Conservation (phyloP, 345 rosid genomes). For the Acer negundo region DNA sequence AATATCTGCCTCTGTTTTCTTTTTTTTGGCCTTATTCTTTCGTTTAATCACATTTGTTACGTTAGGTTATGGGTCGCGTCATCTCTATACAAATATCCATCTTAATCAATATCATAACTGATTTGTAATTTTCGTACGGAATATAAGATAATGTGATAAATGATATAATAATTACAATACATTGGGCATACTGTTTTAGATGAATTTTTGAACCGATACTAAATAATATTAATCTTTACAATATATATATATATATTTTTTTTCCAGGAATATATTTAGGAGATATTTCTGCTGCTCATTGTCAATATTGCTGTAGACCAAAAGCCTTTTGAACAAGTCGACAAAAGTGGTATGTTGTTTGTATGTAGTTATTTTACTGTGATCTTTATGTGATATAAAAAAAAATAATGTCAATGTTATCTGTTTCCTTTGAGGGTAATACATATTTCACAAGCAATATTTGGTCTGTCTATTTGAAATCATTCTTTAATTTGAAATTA, state of each 20-base stretch:
- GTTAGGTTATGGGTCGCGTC: slow-evolving; percentile 12
- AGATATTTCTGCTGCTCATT: slow-evolving; percentile 19
- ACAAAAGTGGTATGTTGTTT: not conserved
- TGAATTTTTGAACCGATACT: no score
- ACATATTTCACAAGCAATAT: not conserved
- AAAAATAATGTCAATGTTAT: not conserved
- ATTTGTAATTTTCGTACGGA: no score
- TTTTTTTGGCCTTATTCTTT: slow-evolving; percentile 18
- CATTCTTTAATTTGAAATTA: not conserved
- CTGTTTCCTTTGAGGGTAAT: not conserved
- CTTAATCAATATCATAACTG: no score
- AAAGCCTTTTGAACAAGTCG: not conserved
- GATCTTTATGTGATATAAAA: not conserved
- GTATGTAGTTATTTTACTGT: not conserved
- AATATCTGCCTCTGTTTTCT: slow-evolving; percentile 17
- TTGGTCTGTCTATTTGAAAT: not conserved
- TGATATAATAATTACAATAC: no score
- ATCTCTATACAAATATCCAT: no score
- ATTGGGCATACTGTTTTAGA: no score
- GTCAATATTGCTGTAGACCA: not conserved
- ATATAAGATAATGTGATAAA: no score
- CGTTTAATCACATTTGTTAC: slow-evolving; percentile 22
- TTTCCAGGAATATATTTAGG: slow-evolving; percentile 11
- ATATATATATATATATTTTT: no score
- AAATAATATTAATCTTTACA: no score